These are phyloP conservation scores for Apiosordaria backusii DNA, from an alignment of 495 filamentous ascomycete genomes.

Conservation along the genomic window DNA sequence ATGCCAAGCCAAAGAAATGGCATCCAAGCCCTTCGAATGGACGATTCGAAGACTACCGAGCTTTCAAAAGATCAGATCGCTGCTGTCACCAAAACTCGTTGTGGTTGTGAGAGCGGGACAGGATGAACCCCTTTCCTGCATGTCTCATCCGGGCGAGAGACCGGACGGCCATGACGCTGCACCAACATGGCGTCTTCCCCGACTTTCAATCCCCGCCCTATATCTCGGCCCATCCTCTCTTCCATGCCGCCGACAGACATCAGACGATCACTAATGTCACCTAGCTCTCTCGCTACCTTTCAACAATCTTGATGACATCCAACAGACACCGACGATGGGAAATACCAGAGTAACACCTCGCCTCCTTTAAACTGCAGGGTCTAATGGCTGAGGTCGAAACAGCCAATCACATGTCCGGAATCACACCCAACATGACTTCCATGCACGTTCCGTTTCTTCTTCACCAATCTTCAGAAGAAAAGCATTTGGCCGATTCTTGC, in stretches of 20 bases:
- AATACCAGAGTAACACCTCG: slow-evolving; percentile 10
- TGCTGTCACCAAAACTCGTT: background rate
- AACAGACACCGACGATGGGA: background rate
- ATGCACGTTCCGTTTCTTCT: background rate
- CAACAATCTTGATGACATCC: background rate
- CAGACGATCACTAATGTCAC: background rate
- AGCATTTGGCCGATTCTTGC: background rate
- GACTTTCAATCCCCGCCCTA: background rate
- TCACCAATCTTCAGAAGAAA: background rate
- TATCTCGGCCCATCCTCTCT: background rate
- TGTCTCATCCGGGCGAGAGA: background rate
- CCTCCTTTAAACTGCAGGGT: slow-evolving; percentile 21
- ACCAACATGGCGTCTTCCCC: background rate
- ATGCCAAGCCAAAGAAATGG: slow-evolving; percentile 9
- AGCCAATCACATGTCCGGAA: slow-evolving; percentile 9
- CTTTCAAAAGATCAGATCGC: background rate
- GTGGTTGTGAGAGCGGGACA: too few species aligned
- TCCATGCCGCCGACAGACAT: background rate
- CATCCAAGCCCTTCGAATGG: background rate
- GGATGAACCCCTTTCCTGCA: background rate
- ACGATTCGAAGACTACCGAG: background rate
- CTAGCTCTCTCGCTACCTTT: background rate
- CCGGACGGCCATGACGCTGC: background rate
- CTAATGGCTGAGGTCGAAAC: background rate
- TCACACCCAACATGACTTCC: background rate